phyloP scores from a whole-genome alignment of 1,284 basidiomycete genomes.

The Ganoderma resinaceum region DNA sequence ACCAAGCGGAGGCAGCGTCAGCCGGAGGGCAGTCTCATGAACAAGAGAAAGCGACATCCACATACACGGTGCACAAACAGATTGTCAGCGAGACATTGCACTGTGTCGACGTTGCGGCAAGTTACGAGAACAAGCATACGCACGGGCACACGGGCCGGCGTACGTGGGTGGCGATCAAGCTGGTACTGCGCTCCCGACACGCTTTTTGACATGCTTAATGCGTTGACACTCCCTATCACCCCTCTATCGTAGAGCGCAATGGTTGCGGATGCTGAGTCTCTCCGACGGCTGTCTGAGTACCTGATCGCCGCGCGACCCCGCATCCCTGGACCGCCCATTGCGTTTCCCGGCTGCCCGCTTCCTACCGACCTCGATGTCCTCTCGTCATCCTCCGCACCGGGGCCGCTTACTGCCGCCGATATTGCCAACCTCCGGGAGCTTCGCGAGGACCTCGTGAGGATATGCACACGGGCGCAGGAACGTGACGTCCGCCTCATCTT shows the following conservation, averaged over 20 bases:
- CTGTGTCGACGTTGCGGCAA: conserved; percentile 79
- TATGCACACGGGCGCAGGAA: conserved; percentile 62
- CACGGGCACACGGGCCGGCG: conserved; percentile 43
- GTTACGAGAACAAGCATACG: conserved; percentile 73
- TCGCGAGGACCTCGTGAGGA: conserved; percentile 60
- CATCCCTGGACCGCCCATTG: conserved; percentile 43
- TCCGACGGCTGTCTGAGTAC: conserved; percentile 62
- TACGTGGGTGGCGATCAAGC: conserved; percentile 86
- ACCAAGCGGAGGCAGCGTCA: conserved; percentile 59
- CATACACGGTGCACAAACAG: conserved; percentile 55
- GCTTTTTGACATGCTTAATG: conserved; percentile 4
- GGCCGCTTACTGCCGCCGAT: conserved; percentile 56
- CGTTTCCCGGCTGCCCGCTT: conserved; percentile 71
- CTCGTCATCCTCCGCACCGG: conserved; percentile 10
- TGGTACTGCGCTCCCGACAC: conserved; percentile 48
- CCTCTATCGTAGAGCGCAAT: conserved; percentile 58
- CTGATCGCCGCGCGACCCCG: conserved; percentile 50
- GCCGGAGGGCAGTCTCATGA: conserved; percentile 22
- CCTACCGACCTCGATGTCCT: conserved; percentile 59
- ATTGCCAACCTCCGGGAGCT: conserved; percentile 65
- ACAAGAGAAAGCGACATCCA: conserved; percentile 33
- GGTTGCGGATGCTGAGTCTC: conserved; percentile 59
- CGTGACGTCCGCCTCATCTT: conserved; percentile 73
- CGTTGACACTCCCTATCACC: conserved; percentile 1
- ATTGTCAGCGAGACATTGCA: conserved; percentile 76